Evolutionary conservation across 257 asterid species (phyloP).

Genomic region (Nicotiana paniculata): DNA sequence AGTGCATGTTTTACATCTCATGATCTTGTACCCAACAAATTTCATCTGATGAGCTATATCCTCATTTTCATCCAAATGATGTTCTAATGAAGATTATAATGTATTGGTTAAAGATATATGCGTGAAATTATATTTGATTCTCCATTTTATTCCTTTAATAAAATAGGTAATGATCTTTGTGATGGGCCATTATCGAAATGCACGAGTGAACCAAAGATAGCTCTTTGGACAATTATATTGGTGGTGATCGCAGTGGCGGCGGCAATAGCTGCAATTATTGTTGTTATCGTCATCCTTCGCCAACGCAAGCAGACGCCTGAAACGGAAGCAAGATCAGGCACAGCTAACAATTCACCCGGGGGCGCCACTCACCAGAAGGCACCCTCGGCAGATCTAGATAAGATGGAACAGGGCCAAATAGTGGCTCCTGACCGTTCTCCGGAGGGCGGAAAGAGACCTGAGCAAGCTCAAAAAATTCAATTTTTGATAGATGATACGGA

Average conservation of each 20-base stretch:
- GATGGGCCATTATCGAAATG: constrained; percentile 62
- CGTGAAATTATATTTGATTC: not conserved
- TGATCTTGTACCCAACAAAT: not conserved
- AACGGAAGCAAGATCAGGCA: not conserved
- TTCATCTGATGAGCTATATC: not conserved
- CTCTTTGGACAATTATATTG: constrained; percentile 29
- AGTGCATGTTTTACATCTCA: not conserved
- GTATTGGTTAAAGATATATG: not conserved
- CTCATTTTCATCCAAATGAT: not conserved
- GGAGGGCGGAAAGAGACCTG: constrained; percentile 16
- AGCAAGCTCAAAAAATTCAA: constrained; percentile 40
- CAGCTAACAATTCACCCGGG: not conserved
- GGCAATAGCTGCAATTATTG: constrained; percentile 37
- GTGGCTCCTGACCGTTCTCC: constrained; percentile 16
- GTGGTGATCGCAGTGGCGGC: constrained; percentile 27
- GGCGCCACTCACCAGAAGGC: not conserved
- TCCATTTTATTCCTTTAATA: not conserved
- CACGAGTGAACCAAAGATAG: constrained; percentile 13
- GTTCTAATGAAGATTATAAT: not conserved
- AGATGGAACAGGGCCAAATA: constrained; percentile 33
- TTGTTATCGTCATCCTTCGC: constrained; percentile 52
- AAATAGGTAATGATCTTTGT: constrained; percentile 53
- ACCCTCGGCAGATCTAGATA: constrained; percentile 29
- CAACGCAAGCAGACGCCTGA: constrained; percentile 22
- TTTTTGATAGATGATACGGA: constrained; percentile 48